Evolutionary conservation across 225 moss, liverwort and hornwort species (phyloP).

Genomic region (Anthoceros angustus): DNA sequence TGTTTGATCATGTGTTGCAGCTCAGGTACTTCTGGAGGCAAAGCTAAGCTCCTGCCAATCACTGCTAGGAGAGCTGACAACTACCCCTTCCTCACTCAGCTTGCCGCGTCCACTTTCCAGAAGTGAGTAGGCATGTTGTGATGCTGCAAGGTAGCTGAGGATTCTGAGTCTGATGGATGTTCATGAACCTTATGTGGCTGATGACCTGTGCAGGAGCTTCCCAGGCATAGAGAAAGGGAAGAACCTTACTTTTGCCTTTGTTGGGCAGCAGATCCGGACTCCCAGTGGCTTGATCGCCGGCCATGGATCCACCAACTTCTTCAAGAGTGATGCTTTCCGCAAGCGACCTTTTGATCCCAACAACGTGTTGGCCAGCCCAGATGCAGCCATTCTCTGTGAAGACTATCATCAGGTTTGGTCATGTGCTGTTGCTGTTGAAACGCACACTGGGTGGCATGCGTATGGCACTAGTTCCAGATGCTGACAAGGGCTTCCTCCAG

Average conservation of each 20-base stretch:
- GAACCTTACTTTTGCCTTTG: not conserved
- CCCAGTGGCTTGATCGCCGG: slow-evolving; percentile 1
- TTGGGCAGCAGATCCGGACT: slow-evolving; percentile 1
- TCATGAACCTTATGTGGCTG: not conserved
- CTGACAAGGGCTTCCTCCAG: not conserved
- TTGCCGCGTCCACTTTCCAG: not conserved
- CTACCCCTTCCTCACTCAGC: not conserved
- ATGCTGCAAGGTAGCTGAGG: not conserved
- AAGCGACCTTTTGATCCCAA: not conserved
- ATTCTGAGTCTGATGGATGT: not conserved
- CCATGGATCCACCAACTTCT: not conserved
- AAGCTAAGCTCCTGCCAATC: not conserved
- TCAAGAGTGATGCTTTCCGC: not conserved
- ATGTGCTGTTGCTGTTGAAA: not conserved
- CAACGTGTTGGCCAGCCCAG: not conserved
- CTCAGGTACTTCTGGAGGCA: not conserved
- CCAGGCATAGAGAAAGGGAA: not conserved
- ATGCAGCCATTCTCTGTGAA: slow-evolving; percentile 3
- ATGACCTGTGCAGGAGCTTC: not conserved
- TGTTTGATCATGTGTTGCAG: not conserved
- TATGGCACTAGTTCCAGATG: not conserved
- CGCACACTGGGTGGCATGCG: too few relatives aligned
- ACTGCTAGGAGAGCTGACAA: not conserved
- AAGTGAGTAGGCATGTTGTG: not conserved
- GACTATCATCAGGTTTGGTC: slow-evolving; percentile 5